phyloP scores from a whole-genome alignment of 116 monocot species.

The Papilionanthe hybrid region DNA sequence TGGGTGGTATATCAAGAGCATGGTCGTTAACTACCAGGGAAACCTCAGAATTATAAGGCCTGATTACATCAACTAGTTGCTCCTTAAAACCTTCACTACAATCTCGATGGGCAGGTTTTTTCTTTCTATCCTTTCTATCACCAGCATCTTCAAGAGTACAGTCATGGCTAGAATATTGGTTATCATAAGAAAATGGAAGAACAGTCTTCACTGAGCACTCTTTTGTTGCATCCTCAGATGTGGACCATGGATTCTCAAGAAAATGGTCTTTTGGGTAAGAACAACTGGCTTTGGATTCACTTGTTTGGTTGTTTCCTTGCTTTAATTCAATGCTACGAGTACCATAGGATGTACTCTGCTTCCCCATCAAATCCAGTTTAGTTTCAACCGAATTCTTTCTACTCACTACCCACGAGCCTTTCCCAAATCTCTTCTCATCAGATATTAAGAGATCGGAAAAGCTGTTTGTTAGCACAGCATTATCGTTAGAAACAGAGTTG shows the following conservation, averaged over 20 bases:
- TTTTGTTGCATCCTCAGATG: conserved; percentile 34
- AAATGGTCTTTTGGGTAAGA: conserved; percentile 23
- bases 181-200: conserved; percentile 48
- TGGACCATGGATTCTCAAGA: conserved; percentile 47
- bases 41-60: conserved; percentile 17
- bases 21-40: conserved; percentile 13
- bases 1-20: conserved; percentile 38
- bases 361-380: conserved; percentile 13
- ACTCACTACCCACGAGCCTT: conserved; percentile 2
- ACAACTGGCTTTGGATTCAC: conserved; percentile 14
- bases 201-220: conserved; percentile 71
- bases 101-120: conserved; percentile 30
- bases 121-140: conserved; percentile 38
- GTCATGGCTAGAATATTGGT: conserved; percentile 42
- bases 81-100: conserved; percentile 28
- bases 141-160: conserved; percentile 17
- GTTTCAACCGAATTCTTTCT: conserved; percentile 20
- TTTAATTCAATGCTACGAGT: conserved; percentile 18
- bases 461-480: conserved; percentile 23
- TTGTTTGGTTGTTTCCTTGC: conserved; percentile 9
- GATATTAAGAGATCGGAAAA: conserved; percentile 61
- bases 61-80: conserved; percentile 22
- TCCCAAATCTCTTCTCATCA: conserved; percentile 23
- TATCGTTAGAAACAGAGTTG: conserved; percentile 4
- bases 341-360: conserved; percentile 11